Evolutionary conservation across 495 filamentous ascomycete genomes (phyloP), one percentile per base, ranked within the genome.

Genomic region (Podospora bellae-mahoneyi): DNA sequence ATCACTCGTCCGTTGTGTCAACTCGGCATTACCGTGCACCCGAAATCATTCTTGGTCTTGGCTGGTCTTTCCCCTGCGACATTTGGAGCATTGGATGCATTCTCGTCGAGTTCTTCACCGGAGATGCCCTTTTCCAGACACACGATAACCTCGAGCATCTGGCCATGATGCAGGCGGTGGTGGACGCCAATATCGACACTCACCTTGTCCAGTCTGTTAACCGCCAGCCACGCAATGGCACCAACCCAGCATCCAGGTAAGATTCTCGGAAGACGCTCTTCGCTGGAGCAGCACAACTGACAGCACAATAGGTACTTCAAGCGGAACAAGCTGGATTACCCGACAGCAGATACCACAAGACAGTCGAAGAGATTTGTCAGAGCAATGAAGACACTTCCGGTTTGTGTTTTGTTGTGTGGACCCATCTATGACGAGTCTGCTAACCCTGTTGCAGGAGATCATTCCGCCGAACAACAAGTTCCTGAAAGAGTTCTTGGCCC

Each of bases 81-180:
- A 94, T 99, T 59, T 99, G 95, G 96, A 98, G 94, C 81, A 97
- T 99, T 62, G 96, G 96, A 6, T 99, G 95, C 73, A 99, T 99
- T 69, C 80, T 99, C 56, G 96, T 99, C n/a, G 95, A 99, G 72
- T 99, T 98, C 79, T 99, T 92, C 76, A 99, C 96, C 2, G 95
- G 96, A 3, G 96, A 99, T 79, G 95, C 96, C 19, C 82, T 99
- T 3, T 99, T 99, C 76, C 95, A 99, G 78, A 98, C 95, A 0
- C 95, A 98, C 73, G 95, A 99, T 81, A 98, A 98, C 72, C 86
- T 97, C 5, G 95, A 98, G 76, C 95, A 99, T 81, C 82, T 99
- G 59, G 95, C 93, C n/a, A 99, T 99, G 95, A 99, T 99, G 95
- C 94, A 99, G 74, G 86, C 88, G 26, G 93, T 97, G 16, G 92